Evolutionary conservation across 2,329 filamentous ascomycete genomes (phyloP).

Genomic region (Emergomyces africanus): DNA sequence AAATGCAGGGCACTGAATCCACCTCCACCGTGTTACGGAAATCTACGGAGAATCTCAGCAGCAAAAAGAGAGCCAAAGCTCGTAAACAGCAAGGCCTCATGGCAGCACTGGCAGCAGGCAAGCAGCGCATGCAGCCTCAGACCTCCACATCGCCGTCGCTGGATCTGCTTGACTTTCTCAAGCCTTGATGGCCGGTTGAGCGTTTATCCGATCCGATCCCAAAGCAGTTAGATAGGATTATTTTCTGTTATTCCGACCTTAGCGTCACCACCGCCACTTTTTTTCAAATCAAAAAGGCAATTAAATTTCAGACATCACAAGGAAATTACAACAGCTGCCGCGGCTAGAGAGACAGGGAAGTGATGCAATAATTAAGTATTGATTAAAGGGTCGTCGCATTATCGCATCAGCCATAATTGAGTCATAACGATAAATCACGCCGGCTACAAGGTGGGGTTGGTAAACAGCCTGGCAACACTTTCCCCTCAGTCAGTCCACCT

Average conservation of each 20-base stretch:
- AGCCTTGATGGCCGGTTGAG: constrained; percentile 19
- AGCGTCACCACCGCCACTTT: constrained; percentile 4
- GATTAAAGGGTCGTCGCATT: too few species aligned
- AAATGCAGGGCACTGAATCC: neutral
- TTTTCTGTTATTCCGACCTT: constrained; percentile 2
- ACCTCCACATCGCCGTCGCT: constrained; percentile 25
- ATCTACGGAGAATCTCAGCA: constrained; percentile 31
- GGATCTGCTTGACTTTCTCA: constrained; percentile 43
- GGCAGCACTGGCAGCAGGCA: constrained; percentile 37
- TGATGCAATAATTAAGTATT: neutral
- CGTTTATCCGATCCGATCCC: constrained; percentile 11
- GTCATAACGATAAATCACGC: neutral
- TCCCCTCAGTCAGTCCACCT: neutral
- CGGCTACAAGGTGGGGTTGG: neutral
- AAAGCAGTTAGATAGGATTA: constrained; percentile 24
- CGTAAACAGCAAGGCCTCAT: constrained; percentile 42
- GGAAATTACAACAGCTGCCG: neutral
- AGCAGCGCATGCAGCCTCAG: constrained; percentile 10
- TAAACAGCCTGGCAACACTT: neutral
- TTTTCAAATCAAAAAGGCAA: neutral
- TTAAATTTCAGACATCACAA: neutral
- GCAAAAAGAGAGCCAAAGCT: constrained; percentile 44
- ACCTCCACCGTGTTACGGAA: constrained; percentile 7
- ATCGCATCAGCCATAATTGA: neutral
- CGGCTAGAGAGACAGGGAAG: neutral